Evolutionary conservation across 495 filamentous ascomycete species (phyloP), one percentile per base, ranked within the genome.

Genomic region (Bathelium albidoporum): DNA sequence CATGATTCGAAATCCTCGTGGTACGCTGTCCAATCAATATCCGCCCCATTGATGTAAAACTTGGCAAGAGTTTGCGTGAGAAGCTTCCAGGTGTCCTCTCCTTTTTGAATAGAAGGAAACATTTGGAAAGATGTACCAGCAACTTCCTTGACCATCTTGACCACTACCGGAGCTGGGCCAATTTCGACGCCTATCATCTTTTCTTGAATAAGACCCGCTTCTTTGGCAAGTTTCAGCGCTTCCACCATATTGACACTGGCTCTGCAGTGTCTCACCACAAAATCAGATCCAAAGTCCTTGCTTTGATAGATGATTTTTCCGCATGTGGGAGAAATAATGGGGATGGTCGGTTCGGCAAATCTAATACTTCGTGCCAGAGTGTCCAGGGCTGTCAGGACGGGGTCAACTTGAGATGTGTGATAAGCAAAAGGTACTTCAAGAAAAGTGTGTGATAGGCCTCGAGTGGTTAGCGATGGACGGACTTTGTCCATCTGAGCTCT

Each of bases 1-100:
- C 77, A 81, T 10, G 77, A 66, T 52, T 73, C 72, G 69, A 89
- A 93, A 70, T 89, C 86, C 26, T 82, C 80, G 74, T 92, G 89
- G 69, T 85, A 90, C 71, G 91, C 89, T 64, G 83, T 85, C 87
- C 89, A 96, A 72, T 84, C 74, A 63, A 94, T 72, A 29, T 87
- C 82, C 45, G 89, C 68, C 10, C 91, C 89, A 18, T 78, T 79
- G 16, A 78, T 70, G 71, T 92, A 83, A 5, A 94, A 77, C 4
- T 82, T 76, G 11, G 80, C 77, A 18, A 93, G 72, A 41, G 79
- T 86, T 29, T 73, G 73, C 0, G 81, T 79, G 0, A 95, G 76
- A 2, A 82, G 82, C 72, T 85, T 84, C 82, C 87, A 95, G 18
- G 74, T 70, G 64, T 85, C 80, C 67, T 80, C 78, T 12, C 78